Conservation (phyloP, 2,329 filamentous ascomycete species). For the Fusarium guadeloupense region DNA sequence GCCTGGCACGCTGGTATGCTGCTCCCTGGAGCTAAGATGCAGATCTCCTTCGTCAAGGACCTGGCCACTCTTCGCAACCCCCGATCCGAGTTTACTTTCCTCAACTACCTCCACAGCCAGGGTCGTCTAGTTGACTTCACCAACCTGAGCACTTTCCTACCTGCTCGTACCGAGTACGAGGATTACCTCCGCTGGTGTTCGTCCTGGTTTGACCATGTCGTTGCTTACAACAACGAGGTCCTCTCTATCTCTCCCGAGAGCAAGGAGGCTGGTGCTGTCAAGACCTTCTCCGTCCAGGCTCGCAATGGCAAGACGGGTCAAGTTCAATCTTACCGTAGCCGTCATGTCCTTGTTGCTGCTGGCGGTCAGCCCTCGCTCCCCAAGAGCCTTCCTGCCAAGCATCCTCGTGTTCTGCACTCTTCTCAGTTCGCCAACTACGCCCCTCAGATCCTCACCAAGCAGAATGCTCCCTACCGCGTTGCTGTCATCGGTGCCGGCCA, state of each 20-base stretch:
- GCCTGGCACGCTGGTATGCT: conserved; percentile 97
- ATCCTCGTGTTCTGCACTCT: conserved; percentile 84
- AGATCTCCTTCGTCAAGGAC: conserved; percentile 97
- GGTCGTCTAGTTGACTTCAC: conserved; percentile 87
- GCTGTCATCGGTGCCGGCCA: conserved; percentile 91
- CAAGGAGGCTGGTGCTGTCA: conserved; percentile 60
- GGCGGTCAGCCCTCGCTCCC: conserved; percentile 76
- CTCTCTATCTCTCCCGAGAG: conserved; percentile 72
- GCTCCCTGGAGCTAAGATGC: conserved; percentile 92
- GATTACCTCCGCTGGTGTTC: conserved; percentile 97
- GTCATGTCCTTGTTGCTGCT: conserved; percentile 70
- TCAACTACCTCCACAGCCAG: conserved; percentile 90
- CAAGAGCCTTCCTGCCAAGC: conserved; percentile 71
- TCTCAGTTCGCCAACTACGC: conserved; percentile 80
- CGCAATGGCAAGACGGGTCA: conserved; percentile 67
- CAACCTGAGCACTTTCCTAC: conserved; percentile 89
- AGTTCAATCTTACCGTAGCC: conserved; percentile 62
- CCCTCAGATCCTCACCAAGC: conserved; percentile 66
- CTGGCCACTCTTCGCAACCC: conserved; percentile 90
- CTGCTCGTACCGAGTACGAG: conserved; percentile 87
- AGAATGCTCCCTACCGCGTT: conserved; percentile 71
- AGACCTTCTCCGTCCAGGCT: conserved; percentile 74
- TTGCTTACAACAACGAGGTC: conserved; percentile 82
- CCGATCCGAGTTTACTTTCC: conserved; percentile 89
- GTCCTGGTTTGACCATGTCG: conserved; percentile 75